These are phyloP conservation scores for Cicer chorassanicum DNA, from an alignment of 306 rosid genomes.

Conservation along the genomic window DNA sequence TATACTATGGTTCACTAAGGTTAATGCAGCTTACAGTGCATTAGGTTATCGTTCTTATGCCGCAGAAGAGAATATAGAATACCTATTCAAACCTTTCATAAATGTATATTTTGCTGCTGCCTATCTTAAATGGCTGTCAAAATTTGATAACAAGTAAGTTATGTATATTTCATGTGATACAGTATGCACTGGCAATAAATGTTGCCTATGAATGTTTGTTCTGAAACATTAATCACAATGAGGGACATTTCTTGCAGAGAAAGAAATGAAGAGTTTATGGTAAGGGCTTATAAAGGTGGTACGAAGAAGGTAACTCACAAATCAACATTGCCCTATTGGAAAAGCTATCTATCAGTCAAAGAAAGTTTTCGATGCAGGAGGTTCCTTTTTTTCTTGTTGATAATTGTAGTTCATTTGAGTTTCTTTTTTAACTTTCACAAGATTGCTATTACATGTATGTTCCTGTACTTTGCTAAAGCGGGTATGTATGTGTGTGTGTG, in stretches of 20 bases:
- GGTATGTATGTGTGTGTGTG: too few relatives aligned
- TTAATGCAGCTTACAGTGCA: conserved; percentile 61
- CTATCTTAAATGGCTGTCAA: conserved; percentile 74
- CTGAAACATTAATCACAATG: conserved; percentile 35
- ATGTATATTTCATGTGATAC: conserved; percentile 7
- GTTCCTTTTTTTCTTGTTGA: conserved; percentile 39
- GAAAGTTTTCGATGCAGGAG: conserved; percentile 79
- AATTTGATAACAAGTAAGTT: conserved; percentile 69
- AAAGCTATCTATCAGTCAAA: conserved; percentile 68
- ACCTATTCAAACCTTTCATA: conserved; percentile 66
- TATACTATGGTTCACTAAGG: conserved; percentile 40
- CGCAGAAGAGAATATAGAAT: conserved; percentile 47
- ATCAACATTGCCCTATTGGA: conserved; percentile 82
- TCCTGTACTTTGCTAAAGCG: background rate
- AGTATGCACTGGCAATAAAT: background rate
- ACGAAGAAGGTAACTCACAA: conserved; percentile 78
- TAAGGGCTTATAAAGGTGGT: conserved; percentile 89
- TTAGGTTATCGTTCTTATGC: conserved; percentile 60
- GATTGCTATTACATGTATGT: background rate
- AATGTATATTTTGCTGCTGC: conserved; percentile 84
- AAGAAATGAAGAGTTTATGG: conserved; percentile 85
- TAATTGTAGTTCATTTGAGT: conserved; percentile 26
- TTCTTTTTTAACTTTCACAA: background rate
- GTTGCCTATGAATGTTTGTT: background rate
- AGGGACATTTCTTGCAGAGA: conserved; percentile 55